phyloP scores from a whole-genome alignment of 441 rosid genomes.

The Macaranga tanarius region DNA sequence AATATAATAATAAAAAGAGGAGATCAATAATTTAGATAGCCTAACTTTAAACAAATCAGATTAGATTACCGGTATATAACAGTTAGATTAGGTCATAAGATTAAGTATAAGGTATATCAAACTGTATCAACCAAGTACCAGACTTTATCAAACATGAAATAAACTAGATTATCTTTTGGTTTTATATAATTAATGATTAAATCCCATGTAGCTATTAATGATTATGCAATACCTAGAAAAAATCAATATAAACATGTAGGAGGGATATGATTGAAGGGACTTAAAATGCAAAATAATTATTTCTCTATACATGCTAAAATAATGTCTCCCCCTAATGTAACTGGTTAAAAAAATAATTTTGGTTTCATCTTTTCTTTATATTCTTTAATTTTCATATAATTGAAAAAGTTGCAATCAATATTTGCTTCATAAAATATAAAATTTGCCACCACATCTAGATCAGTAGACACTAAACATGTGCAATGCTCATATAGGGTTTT shows the following conservation, averaged over 20 bases:
- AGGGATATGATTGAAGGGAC: background rate
- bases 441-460: background rate
- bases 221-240: background rate
- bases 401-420: no score
- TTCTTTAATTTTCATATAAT: no score
- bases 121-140: constrained; percentile 14
- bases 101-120: background rate
- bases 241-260: background rate
- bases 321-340: no score
- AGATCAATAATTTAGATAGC: background rate
- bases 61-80: no score
- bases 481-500: background rate
- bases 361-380: no score
- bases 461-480: background rate
- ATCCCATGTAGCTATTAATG: background rate
- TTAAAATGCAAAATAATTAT: background rate
- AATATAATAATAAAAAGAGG: background rate
- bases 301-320: no score
- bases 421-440: background rate
- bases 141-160: background rate
- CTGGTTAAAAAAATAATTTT: no score
- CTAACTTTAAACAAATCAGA: background rate
- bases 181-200: no score
- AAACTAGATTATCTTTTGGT: background rate
- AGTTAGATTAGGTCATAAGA: background rate